Percentiles rank a stretch among this genome's conserved stretches.
phyloP scores from a whole-genome alignment of 768 basidiomycete species.

The Cystofilobasidium bisporidii region DNA sequence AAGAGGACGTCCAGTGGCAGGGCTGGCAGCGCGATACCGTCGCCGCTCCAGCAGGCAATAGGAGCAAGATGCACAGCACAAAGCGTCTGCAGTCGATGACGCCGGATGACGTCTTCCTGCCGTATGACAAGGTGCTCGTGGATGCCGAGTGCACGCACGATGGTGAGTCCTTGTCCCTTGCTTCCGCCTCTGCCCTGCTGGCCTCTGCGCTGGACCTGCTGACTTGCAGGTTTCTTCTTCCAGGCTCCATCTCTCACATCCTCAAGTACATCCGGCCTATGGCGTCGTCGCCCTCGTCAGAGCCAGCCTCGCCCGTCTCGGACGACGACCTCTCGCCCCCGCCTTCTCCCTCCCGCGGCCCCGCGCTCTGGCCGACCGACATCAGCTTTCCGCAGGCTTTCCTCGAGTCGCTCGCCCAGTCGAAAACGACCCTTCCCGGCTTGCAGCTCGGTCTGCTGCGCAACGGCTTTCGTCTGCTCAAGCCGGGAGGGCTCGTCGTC shows the following conservation, averaged over 20 bases:
- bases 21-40: conserved; percentile 7
- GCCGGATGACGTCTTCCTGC: conserved; percentile 1
- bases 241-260: conserved; percentile 17
- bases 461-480: conserved; percentile 48
- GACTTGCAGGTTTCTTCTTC: neutral
- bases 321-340: neutral
- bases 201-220: neutral
- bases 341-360: neutral
- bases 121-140: conserved; percentile 28
- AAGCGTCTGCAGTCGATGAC: neutral
- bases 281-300: neutral
- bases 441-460: conserved; percentile 24
- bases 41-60: neutral
- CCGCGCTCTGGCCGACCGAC: neutral
- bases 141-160: conserved; percentile 27
- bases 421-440: conserved; percentile 3
- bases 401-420: neutral
- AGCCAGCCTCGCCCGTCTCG: neutral
- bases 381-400: neutral
- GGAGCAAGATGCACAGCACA: neutral
- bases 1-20: neutral
- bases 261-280: conserved; percentile 13
- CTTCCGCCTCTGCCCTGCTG: neutral
- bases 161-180: neutral
- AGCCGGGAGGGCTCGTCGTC: conserved; percentile 77